Evolutionary conservation across 495 filamentous ascomycete species (phyloP).

Genomic region (Collariella sp.): DNA sequence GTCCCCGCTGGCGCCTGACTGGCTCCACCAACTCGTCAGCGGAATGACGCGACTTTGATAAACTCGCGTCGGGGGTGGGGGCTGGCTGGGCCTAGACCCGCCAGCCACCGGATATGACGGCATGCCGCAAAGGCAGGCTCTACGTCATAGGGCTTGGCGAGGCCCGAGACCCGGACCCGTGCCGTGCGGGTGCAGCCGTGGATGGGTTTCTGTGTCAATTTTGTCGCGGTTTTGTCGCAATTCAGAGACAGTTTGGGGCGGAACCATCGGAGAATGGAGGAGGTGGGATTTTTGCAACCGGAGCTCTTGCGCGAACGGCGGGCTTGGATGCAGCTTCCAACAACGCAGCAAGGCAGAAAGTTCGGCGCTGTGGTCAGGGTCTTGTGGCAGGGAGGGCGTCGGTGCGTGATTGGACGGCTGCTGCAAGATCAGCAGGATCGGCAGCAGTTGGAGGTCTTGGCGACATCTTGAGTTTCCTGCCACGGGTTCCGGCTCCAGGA

Average conservation of each 20-base stretch:
- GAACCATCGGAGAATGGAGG: not conserved
- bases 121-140: not conserved
- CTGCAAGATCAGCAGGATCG: constrained; percentile 9
- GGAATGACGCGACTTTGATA: constrained; percentile 7
- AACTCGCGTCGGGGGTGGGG: not conserved
- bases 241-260: not conserved
- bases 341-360: not conserved
- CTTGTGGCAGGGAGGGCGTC: constrained; percentile 3
- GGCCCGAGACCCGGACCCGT: not conserved
- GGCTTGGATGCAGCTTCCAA: not conserved
- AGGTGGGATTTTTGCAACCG: not conserved
- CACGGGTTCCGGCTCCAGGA: not conserved
- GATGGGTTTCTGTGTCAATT: not conserved
- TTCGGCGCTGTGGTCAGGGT: not conserved
- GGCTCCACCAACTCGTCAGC: not conserved
- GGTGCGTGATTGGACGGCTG: not conserved
- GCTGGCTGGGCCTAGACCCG: constrained; percentile 3
- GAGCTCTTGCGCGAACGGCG: not conserved
- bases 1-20: no score
- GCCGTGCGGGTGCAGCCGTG: not conserved
- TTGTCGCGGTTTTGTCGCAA: not conserved
- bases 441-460: constrained; percentile 4
- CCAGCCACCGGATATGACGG: constrained; percentile 13
- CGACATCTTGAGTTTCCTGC: not conserved
- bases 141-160: constrained; percentile 5